These are phyloP conservation scores for Phialophora expanda DNA, from an alignment of 2,329 filamentous ascomycete genomes.

Conservation along the genomic window DNA sequence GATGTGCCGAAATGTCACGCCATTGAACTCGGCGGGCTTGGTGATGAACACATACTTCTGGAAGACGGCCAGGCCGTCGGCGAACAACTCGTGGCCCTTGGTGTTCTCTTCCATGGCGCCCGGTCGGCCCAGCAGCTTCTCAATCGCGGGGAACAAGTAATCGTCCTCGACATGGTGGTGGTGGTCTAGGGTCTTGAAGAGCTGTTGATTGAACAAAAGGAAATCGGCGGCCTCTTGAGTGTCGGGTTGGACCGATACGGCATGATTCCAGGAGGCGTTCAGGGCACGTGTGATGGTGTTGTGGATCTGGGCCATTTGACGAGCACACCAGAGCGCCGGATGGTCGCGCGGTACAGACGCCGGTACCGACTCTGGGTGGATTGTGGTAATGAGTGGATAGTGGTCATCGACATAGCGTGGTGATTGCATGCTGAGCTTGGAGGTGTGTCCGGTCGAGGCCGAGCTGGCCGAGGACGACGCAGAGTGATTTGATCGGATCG, in stretches of 20 bases:
- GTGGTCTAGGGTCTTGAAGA: constrained; percentile 36
- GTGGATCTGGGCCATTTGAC: constrained; percentile 39
- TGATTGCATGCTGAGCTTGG: constrained; percentile 20
- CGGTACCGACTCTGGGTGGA: constrained; percentile 29
- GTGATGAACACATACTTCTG: constrained; percentile 36
- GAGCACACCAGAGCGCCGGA: constrained; percentile 32
- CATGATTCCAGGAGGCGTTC: constrained; percentile 39
- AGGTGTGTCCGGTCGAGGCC: constrained; percentile 72
- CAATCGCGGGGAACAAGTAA: constrained; percentile 33
- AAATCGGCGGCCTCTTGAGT: constrained; percentile 36
- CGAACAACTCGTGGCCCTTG: constrained; percentile 35
- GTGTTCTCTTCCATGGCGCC: constrained; percentile 32
- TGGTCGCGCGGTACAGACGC: constrained; percentile 25
- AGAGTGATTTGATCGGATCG: constrained; percentile 77
- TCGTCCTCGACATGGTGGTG: constrained; percentile 37
- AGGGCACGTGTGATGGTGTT: constrained; percentile 39
- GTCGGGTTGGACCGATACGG: constrained; percentile 28
- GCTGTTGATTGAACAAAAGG: constrained; percentile 38
- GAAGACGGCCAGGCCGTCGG: constrained; percentile 36
- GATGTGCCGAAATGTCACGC: constrained; percentile 34
- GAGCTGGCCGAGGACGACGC: constrained; percentile 62
- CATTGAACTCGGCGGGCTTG: constrained; percentile 36
- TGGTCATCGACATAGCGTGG: constrained; percentile 37
- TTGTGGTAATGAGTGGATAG: constrained; percentile 38
- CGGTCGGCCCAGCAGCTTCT: constrained; percentile 30